Conservation (phyloP, 2,329 filamentous ascomycete genomes). For the Beauveria caledonica region DNA sequence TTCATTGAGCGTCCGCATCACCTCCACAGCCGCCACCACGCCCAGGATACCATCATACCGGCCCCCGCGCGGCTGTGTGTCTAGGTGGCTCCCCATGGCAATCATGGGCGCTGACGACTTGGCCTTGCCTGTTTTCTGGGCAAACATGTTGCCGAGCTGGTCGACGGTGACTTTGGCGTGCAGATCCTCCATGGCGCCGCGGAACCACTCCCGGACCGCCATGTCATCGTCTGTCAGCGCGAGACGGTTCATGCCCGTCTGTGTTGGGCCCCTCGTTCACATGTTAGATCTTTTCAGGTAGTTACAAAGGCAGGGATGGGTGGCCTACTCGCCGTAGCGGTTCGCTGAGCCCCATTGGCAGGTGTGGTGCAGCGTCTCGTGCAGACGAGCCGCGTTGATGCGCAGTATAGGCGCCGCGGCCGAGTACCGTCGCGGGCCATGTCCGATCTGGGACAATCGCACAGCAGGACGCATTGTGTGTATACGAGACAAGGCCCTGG, state of each 20-base stretch:
- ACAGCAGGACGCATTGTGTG: background rate
- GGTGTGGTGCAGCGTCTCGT: constrained; percentile 24
- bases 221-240: constrained; percentile 69
- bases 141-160: constrained; percentile 74
- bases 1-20: constrained; percentile 56
- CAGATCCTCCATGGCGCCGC: constrained; percentile 51
- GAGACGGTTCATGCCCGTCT: constrained; percentile 73
- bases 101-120: constrained; percentile 55
- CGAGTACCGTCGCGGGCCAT: background rate
- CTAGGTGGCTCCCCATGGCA: constrained; percentile 58
- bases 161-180: constrained; percentile 64
- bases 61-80: constrained; percentile 56
- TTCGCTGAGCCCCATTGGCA: constrained; percentile 26
- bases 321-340: constrained; percentile 22
- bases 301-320: constrained; percentile 2
- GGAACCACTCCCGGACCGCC: constrained; percentile 70
- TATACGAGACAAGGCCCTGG: background rate
- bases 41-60: constrained; percentile 73
- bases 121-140: constrained; percentile 54
- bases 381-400: constrained; percentile 22
- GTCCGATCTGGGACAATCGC: background rate
- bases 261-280: constrained; percentile 21
- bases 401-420: constrained; percentile 3
- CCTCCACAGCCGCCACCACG: constrained; percentile 64
- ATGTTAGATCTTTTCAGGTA: constrained; percentile 4